Conservation (phyloP, 2,329 filamentous ascomycete species). For the Fusarium acutatum region DNA sequence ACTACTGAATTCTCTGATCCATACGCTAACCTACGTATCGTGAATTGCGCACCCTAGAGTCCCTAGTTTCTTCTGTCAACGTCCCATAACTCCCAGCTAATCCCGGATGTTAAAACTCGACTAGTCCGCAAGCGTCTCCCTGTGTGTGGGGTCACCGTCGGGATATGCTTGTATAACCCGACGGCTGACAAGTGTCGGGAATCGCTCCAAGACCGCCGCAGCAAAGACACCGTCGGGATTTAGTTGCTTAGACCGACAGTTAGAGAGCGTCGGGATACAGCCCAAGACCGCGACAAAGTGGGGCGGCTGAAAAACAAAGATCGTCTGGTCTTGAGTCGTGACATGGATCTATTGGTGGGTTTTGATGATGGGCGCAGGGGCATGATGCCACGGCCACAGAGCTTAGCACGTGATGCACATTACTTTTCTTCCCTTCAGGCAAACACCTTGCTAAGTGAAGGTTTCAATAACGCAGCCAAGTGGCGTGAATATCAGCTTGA, state of each 20-base stretch:
- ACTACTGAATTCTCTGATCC: background rate
- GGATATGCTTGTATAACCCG: background rate
- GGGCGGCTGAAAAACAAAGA: background rate
- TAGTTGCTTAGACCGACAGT: background rate
- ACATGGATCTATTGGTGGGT: background rate
- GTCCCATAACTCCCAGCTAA: background rate
- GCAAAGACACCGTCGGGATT: background rate
- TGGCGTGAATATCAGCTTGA: background rate
- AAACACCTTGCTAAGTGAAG: background rate
- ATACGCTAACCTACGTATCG: background rate
- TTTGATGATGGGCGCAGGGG: background rate
- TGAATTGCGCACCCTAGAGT: background rate
- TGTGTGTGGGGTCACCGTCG: background rate
- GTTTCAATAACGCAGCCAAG: background rate
- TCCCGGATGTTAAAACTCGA: fast-evolving
- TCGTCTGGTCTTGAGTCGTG: background rate
- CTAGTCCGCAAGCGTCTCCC: background rate
- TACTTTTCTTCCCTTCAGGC: background rate
- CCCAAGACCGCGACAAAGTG: background rate
- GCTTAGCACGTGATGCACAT: background rate
- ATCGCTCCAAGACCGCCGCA: background rate
- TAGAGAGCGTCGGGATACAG: background rate
- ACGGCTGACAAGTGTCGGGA: background rate
- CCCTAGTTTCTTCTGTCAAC: background rate
- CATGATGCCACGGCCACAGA: background rate